phyloP scores from a whole-genome alignment of 345 rosid species.

The Capsella bursapastoris region DNA sequence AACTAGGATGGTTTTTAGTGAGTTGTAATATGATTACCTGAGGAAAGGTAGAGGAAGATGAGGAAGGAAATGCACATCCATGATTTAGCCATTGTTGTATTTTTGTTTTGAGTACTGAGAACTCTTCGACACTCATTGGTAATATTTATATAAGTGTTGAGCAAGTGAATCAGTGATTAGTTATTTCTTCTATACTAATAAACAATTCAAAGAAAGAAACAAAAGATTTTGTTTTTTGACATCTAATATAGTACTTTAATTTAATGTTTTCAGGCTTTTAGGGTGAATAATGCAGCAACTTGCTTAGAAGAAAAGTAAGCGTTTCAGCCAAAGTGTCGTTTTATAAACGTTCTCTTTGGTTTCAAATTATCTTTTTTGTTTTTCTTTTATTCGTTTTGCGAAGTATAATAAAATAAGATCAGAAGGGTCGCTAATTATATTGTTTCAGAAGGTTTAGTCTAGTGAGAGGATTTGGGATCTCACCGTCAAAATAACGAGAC shows the following conservation, averaged over 20 bases:
- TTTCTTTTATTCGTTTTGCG: neutral
- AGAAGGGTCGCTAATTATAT: neutral
- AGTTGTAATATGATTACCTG: slow-evolving; percentile 23
- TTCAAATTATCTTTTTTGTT: neutral
- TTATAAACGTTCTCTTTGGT: slow-evolving; percentile 4
- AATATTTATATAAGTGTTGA: slow-evolving; percentile 18
- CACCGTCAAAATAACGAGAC: slow-evolving; percentile 15
- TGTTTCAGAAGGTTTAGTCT: neutral
- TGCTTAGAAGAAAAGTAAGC: slow-evolving; percentile 32
- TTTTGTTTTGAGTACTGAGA: slow-evolving; percentile 23
- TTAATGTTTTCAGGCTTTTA: slow-evolving; percentile 35
- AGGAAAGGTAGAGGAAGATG: slow-evolving; percentile 34
- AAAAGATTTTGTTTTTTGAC: neutral
- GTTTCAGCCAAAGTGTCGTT: slow-evolving; percentile 19
- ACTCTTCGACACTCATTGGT: slow-evolving; percentile 19
- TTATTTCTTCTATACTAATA: slow-evolving; percentile 9
- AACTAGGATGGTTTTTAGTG: neutral
- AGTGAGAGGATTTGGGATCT: slow-evolving; percentile 16
- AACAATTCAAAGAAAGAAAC: neutral
- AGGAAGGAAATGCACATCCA: slow-evolving; percentile 39
- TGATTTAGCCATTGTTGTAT: slow-evolving; percentile 39
- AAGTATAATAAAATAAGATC: neutral
- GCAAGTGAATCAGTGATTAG: slow-evolving; percentile 19
- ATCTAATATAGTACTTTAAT: neutral
- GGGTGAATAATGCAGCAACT: slow-evolving; percentile 38